These are phyloP conservation scores for Linnemannia elongata DNA, from an alignment of 192 early-diverging fungal genomes.

Conservation along the genomic window DNA sequence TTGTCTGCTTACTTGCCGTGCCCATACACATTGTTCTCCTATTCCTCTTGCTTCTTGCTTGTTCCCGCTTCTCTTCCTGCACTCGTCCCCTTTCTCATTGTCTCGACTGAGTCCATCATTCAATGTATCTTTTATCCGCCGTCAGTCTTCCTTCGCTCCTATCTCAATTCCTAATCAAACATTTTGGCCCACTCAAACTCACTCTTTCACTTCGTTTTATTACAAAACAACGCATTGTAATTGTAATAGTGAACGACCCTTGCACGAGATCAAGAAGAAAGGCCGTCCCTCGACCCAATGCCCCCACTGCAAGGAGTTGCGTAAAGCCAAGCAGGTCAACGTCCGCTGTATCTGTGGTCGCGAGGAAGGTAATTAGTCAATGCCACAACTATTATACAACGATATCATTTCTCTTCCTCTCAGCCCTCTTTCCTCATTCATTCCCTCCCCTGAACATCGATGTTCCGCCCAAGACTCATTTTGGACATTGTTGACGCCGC, in stretches of 20 bases:
- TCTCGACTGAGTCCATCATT: not conserved
- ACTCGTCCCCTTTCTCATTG: not conserved
- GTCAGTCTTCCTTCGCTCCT: not conserved
- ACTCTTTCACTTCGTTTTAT: not conserved
- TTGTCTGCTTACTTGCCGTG: not conserved
- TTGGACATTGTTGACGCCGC: not conserved
- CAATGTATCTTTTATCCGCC: not conserved
- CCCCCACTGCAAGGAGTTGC: constrained; percentile 75
- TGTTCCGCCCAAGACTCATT: not conserved
- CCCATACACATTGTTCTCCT: not conserved
- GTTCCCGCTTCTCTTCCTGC: not conserved
- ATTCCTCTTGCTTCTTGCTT: not conserved
- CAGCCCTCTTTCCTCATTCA: not conserved
- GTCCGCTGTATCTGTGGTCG: constrained; percentile 78
- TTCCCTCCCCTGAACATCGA: constrained; percentile 2
- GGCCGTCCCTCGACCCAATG: constrained; percentile 83
- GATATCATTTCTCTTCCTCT: not conserved
- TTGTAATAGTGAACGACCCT: constrained; percentile 60
- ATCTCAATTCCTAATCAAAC: not conserved
- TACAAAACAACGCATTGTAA: constrained; percentile 1
- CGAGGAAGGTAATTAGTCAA: constrained; percentile 35
- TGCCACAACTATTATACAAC: not conserved
- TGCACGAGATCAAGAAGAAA: constrained; percentile 74
- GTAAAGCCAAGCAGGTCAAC: constrained; percentile 74
- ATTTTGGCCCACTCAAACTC: not conserved